These are phyloP conservation scores for Lecanicillium sp. DNA, from an alignment of 2,329 filamentous ascomycete genomes.

Conservation along the genomic window DNA sequence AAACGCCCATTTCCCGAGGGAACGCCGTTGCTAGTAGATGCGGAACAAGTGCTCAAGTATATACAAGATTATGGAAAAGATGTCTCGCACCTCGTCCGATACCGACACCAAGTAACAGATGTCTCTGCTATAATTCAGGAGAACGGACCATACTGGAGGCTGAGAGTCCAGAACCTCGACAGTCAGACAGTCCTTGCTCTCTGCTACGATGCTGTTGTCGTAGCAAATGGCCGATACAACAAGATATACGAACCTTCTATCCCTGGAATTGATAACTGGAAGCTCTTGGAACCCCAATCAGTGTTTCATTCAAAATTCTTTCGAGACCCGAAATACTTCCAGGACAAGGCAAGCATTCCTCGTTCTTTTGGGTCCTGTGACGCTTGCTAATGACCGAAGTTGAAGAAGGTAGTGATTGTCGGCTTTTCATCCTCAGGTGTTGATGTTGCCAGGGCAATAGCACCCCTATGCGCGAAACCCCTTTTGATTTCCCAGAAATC, in stretches of 20 bases:
- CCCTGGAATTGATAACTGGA: slow-evolving; percentile 1
- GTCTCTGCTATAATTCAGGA: background rate
- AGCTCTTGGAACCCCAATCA: background rate
- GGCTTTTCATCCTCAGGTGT: background rate
- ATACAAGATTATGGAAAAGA: background rate
- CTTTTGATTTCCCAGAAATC: background rate
- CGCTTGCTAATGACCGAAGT: background rate
- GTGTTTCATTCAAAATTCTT: slow-evolving; percentile 3
- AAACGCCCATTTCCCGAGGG: slow-evolving; percentile 1
- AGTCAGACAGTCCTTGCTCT: background rate
- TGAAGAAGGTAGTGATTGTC: slow-evolving; percentile 1
- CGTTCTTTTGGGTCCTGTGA: background rate
- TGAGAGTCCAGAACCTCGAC: background rate
- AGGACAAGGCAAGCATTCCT: background rate
- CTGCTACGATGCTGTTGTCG: background rate
- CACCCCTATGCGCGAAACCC: background rate
- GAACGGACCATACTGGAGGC: slow-evolving; percentile 1
- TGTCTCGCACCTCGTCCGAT: slow-evolving; percentile 1
- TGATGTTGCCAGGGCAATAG: background rate
- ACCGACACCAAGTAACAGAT: slow-evolving; percentile 2
- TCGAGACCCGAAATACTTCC: slow-evolving; percentile 1
- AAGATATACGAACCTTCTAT: slow-evolving; percentile 2
- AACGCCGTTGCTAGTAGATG: slow-evolving; percentile 2
- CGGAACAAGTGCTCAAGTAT: slow-evolving; percentile 1
- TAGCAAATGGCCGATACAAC: slow-evolving; percentile 1